A percentile compares a stretch with the other conserved stretches of the same genome.
Conservation (phyloP, 2,329 filamentous ascomycete species). For the Xylariales sp. region DNA sequence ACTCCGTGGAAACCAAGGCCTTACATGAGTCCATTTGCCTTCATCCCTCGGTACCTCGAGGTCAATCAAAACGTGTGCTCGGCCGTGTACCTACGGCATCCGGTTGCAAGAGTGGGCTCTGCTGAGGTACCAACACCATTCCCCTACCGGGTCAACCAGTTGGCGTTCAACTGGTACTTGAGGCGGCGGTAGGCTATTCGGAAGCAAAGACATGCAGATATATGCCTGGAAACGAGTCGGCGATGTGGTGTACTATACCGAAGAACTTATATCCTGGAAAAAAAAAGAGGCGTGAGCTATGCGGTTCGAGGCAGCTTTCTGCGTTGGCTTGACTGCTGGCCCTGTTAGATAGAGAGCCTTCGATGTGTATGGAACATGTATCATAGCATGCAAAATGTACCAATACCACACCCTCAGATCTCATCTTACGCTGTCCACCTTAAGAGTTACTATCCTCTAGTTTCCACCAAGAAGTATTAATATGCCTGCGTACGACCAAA, state of each 20-base stretch:
- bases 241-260: neutral
- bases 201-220: too few relatives aligned
- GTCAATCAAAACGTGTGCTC: conserved; percentile 97
- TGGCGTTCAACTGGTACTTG: conserved; percentile 94
- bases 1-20: conserved; percentile 86
- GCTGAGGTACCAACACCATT: conserved; percentile 87
- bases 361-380: conserved; percentile 7
- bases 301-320: too few relatives aligned
- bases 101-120: conserved; percentile 75
- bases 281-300: too few relatives aligned
- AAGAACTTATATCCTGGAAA: neutral
- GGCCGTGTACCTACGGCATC: conserved; percentile 91
- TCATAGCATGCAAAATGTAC: neutral
- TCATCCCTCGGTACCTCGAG: conserved; percentile 91
- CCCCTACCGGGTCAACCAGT: conserved; percentile 60
- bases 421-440: too few relatives aligned
- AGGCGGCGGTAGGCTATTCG: conserved; percentile 75
- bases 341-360: neutral
- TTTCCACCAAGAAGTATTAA: too few relatives aligned
- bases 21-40: conserved; percentile 89
- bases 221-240: neutral
- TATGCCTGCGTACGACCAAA: too few relatives aligned
- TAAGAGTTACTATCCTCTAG: too few relatives aligned
- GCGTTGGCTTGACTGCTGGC: neutral
- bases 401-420: too few relatives aligned